Evolutionary conservation across 1,284 basidiomycete genomes (phyloP), one percentile per base, ranked within the genome.

Genomic region (Cryptococcus depauperatus): DNA sequence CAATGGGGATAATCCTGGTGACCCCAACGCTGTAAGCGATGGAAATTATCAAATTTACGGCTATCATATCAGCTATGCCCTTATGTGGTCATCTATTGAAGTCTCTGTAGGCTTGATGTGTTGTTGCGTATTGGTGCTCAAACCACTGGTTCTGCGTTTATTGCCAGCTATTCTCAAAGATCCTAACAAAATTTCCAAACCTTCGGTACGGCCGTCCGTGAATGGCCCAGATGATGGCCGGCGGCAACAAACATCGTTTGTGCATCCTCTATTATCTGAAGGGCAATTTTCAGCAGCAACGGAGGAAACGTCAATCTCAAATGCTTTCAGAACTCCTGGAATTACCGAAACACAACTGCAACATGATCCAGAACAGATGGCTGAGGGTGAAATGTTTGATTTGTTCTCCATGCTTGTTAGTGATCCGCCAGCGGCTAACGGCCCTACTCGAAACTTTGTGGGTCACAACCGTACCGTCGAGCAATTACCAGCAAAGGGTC

Each of bases 41-140:
- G 30, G 40, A n/a, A 48, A 50, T 8, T 56, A 59, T 0, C 41
- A 49, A n/a, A 59, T 68, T 41, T 65, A 63, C 47, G 57, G 51
- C 43, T 71, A 62, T 52, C 51, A 63, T 40, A 57, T 58, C 23
- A 61, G 59, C 35, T 65, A 62, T 41, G 57, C 62, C 5, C 52
- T 66, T 40, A 65, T 69, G 62, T 71, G 66, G 66, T 65, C 66
- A 3, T 54, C 57, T 2, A 61, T 71, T 35, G 69, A 69, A 46
- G 62, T 67, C 33, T 57, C 54, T 9, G 64, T 68, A n/a, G 68
- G 69, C 14, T 44, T 71, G 25, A 54, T 62, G 38, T 71, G 69
- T 47, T 61, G 59, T 29, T 68, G 61, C 41, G 62, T 64, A 0
- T 54, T 71, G 16, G 68, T 71, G 2, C 52, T 71, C 42, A 71